phyloP scores from a whole-genome alignment of 2,329 filamentous ascomycete genomes.

The Knoxdaviesia capensis region DNA sequence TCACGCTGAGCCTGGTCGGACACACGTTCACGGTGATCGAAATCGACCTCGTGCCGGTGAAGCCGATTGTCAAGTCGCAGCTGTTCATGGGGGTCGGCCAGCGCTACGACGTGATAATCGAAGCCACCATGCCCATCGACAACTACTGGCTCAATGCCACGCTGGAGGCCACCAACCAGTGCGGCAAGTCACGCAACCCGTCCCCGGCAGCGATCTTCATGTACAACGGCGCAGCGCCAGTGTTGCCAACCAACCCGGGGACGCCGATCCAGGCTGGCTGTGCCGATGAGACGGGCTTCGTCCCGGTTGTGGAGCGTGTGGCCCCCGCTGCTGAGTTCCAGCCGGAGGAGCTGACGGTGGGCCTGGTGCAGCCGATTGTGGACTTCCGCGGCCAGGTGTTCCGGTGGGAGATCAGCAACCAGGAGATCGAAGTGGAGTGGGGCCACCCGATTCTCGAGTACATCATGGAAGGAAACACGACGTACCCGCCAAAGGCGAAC shows the following conservation, averaged over 20 bases:
- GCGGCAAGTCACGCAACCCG: constrained; percentile 11
- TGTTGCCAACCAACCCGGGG: constrained; percentile 11
- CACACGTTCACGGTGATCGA: constrained; percentile 32
- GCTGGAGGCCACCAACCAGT: constrained; percentile 9
- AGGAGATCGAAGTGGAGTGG: constrained; percentile 17
- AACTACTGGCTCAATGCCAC: constrained; percentile 16
- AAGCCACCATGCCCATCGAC: constrained; percentile 10
- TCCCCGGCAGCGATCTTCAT: constrained; percentile 16
- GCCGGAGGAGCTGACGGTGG: constrained; percentile 8
- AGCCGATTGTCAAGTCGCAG: constrained; percentile 24
- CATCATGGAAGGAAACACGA: constrained; percentile 6
- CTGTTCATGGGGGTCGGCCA: constrained; percentile 28
- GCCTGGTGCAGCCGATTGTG: constrained; percentile 6
- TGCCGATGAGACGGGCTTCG: constrained; percentile 7
- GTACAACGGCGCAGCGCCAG: constrained; percentile 14
- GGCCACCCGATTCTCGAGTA: constrained; percentile 16
- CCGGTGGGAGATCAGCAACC: constrained; percentile 14
- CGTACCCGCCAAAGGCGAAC: constrained; percentile 7
- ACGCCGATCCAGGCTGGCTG: constrained; percentile 6
- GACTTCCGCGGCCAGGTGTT: constrained; percentile 5
- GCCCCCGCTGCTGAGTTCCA: constrained; percentile 10
- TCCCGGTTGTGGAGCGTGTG: constrained; percentile 8
- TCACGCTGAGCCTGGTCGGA: constrained; percentile 28
- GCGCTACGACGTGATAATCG: constrained; percentile 17
- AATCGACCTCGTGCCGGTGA: constrained; percentile 30